Evolutionary conservation across 306 rosid species (phyloP).

Genomic region (Carpinus fangiana): DNA sequence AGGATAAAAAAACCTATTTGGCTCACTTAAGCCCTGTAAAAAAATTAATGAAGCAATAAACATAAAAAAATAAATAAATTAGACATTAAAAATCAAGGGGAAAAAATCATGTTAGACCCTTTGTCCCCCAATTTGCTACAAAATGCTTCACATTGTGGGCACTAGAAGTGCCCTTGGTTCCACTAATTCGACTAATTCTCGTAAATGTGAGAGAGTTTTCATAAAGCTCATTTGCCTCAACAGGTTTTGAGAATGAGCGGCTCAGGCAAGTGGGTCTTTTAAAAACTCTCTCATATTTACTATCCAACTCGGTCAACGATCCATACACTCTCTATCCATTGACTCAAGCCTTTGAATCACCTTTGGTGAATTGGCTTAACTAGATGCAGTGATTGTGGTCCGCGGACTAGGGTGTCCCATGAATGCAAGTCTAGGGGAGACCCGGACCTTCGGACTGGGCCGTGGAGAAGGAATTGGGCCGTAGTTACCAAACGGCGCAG

Average conservation of each 20-base stretch:
- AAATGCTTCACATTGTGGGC: not conserved
- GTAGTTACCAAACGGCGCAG: slow-evolving; percentile 21
- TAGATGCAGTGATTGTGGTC: slow-evolving; percentile 41
- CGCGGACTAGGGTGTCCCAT: slow-evolving; percentile 92
- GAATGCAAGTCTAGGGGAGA: slow-evolving; percentile 66
- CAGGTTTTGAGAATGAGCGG: too few relatives aligned
- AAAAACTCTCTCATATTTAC: too few relatives aligned
- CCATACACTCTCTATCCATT: too few relatives aligned
- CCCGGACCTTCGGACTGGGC: slow-evolving; percentile 84
- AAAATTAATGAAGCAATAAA: slow-evolving; percentile 26
- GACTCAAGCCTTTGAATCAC: not conserved
- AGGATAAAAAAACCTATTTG: not conserved
- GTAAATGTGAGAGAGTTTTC: too few relatives aligned
- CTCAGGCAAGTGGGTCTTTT: too few relatives aligned
- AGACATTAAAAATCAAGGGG: not conserved
- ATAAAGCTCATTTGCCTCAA: too few relatives aligned
- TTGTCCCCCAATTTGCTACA: slow-evolving; percentile 10
- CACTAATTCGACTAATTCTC: not conserved
- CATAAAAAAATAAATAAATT: not conserved
- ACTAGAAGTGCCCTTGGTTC: not conserved
- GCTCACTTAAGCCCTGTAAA: not conserved
- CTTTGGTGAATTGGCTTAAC: slow-evolving; percentile 20
- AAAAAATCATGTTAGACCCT: slow-evolving; percentile 19
- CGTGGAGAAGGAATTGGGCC: slow-evolving; percentile 96
- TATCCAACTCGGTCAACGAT: too few relatives aligned